Conservation (phyloP, 2,329 filamentous ascomycete species). For the Phaeosphaeriaceae sp. region DNA sequence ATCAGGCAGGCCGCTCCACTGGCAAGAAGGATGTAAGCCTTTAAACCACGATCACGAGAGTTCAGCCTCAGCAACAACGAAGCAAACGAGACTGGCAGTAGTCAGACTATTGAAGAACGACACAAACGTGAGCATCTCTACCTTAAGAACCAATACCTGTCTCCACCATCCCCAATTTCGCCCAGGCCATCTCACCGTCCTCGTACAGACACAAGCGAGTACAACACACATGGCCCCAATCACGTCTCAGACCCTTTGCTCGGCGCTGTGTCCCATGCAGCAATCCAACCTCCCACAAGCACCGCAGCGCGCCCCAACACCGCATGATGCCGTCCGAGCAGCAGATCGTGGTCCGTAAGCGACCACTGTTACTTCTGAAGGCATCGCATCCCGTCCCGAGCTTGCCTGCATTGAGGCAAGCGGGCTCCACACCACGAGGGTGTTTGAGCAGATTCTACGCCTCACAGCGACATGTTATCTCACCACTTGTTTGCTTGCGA, state of each 20-base stretch:
- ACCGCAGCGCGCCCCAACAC: background rate
- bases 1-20: background rate
- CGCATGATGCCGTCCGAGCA: background rate
- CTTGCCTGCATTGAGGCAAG: constrained; percentile 19
- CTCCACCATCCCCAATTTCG: background rate
- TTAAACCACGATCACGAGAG: background rate
- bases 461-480: constrained; percentile 6
- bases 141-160: background rate
- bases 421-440: constrained; percentile 18
- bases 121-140: background rate
- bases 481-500: background rate
- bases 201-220: constrained; percentile 4
- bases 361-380: background rate
- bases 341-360: constrained; percentile 7
- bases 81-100: background rate
- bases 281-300: constrained; percentile 1
- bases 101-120: background rate
- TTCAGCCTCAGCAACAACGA: background rate
- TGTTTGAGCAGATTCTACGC: constrained; percentile 29
- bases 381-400: constrained; percentile 5
- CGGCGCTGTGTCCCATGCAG: background rate
- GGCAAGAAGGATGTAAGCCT: background rate
- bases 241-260: constrained; percentile 1
- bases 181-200: constrained; percentile 12
- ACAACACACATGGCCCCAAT: constrained; percentile 7